Base-by-base conservation (phyloP, 2,329 filamentous ascomycete species). In the Didymella sp. region DNA sequence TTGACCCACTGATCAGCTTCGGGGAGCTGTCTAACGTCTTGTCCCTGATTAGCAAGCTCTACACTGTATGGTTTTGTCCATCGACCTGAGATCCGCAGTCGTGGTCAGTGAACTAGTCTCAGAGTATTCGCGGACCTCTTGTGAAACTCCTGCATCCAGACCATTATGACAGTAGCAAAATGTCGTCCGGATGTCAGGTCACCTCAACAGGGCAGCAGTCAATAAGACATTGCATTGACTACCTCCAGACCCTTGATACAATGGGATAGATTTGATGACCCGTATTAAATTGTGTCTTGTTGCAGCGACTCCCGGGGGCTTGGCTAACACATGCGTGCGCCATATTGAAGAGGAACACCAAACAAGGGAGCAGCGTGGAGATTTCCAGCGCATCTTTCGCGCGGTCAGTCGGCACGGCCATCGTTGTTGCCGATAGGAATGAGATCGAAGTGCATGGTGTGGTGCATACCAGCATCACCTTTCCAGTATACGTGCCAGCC, bases 401-500 rank as follows among this genome's bases (percentile, higher is more conserved):
- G 13, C 3, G 3, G 2, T 51, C 25, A 43, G 17, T 38, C 15
- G 6, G 6, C 2, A 13, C 1, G 15, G 24, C 13, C 17, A 11
- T 17, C 25, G 12, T 5, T 4, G 5, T 25, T 15, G 4, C 17
- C 11, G 2, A 44, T 11, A 15, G 56, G 55, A 3, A 59, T 53
- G 1, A 62, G 43, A 33, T 64, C 60, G 12, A 64, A 38, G 3
- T 53, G 40, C 27, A 63, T 31, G 3, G 55, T n/a, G 25, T 58
- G 46, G n/a, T 44, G 17, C 2, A 56, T 13, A 1, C 56, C 62
- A 5, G 54, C 54, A 38, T 58, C 51, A 8, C 42, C 58, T 28
- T 57, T 64, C 66, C 64, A 67, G 37, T 66, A 67, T 0, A 69
- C 52, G 45, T 64, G 58, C 64, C 64, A 69, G 1, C 64, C 66